Evolutionary conservation across 805 yeast species (phyloP), one percentile per base, ranked within the genome.

Genomic region (Cyberlindnera petersonii): DNA sequence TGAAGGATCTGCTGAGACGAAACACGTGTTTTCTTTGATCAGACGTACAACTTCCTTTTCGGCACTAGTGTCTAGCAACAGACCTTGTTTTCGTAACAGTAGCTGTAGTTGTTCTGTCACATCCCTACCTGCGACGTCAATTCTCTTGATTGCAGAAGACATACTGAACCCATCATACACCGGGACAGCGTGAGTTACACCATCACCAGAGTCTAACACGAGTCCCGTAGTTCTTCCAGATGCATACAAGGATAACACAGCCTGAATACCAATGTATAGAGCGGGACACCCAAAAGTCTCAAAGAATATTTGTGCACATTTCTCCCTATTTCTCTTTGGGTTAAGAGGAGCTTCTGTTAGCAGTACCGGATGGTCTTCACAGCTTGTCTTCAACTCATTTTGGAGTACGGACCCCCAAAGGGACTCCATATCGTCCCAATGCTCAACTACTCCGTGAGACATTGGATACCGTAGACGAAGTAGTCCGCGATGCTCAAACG

Each of bases 161-260:
- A 89, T 58, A 10, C 89, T 71, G 59, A 86, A 89, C 5, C 98
- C 98, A 44, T 87, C 88, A 60, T 77, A 91, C 0, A 91, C 86
- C 0, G 97, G 96, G 2, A 87, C 95, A 8, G 84, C 71, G 53
- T 85, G 89, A 27, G 85, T 75, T 19, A 87, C 95, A 5, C 97
- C 97, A 59, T 89, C 97, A 5, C 97, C 97, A n/a, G 82, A 75
- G 55, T 89, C 96, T 10, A 91, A 55, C 3, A 86, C 95, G 26
- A 86, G 74, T 1, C 97, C 98, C 0, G 95, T 88, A 7, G 97
- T 89, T 48, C 86, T 66, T 0, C 97, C 98, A 5, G 86, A 74
- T 0, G 97, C 88, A 62, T 91, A 89, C 27, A 89, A 64, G 4
- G 96, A 73, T 27, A 89, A 65, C 9, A 88, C 88, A 0, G 95